Conservation (phyloP, 2,329 filamentous ascomycete species). For the Grosmannia serpens region DNA sequence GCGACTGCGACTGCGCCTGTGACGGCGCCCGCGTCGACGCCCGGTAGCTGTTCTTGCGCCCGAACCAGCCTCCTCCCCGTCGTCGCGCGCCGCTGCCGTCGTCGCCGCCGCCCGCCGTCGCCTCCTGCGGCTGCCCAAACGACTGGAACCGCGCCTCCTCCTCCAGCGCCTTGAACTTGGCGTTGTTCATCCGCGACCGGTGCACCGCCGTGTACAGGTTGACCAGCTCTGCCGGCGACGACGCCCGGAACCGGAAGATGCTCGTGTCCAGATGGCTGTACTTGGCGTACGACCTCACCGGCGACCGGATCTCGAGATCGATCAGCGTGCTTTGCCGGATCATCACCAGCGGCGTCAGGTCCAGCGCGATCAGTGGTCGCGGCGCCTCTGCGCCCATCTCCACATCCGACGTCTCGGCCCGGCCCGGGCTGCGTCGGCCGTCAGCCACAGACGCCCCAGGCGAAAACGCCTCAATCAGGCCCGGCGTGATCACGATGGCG, state of each 20-base stretch:
- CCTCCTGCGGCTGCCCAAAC: constrained; percentile 47
- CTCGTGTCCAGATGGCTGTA: constrained; percentile 52
- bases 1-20: constrained; percentile 50
- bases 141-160: constrained; percentile 59
- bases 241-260: constrained; percentile 85
- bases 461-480: constrained; percentile 38
- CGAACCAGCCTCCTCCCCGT: constrained; percentile 44
- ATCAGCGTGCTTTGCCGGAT: constrained; percentile 83
- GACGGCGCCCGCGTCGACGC: constrained; percentile 49
- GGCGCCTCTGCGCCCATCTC: constrained; percentile 20
- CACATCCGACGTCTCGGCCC: constrained; percentile 16
- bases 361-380: constrained; percentile 54
- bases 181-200: constrained; percentile 79
- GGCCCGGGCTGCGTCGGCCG: constrained; percentile 1
- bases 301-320: constrained; percentile 88
- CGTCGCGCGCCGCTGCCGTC: constrained; percentile 27
- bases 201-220: constrained; percentile 80
- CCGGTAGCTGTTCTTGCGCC: constrained; percentile 53
- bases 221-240: constrained; percentile 65
- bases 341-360: constrained; percentile 83
- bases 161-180: constrained; percentile 64
- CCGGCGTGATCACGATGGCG: constrained; percentile 44
- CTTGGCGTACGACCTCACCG: constrained; percentile 60
- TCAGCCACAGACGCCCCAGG: not conserved
- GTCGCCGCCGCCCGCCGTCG: constrained; percentile 29